A percentile compares a stretch with the other conserved stretches of the same genome.
phyloP scores from a whole-genome alignment of 2,329 filamentous ascomycete species.

The Rhynchosporium agropyri region DNA sequence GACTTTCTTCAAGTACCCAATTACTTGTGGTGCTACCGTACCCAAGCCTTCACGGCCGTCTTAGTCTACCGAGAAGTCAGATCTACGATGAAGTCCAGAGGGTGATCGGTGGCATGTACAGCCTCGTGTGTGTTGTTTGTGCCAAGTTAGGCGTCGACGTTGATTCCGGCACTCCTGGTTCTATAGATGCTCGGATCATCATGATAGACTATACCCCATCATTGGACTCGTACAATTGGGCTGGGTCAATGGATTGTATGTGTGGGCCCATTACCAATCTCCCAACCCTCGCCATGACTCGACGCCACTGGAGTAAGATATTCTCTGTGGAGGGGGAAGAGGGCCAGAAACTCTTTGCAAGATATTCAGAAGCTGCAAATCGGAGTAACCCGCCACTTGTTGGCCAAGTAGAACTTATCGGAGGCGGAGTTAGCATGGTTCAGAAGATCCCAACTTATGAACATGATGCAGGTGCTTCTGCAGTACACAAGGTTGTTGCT shows the following conservation, averaged over 20 bases:
- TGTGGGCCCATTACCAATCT: constrained; percentile 49
- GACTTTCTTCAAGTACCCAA: constrained; percentile 39
- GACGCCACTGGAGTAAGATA: constrained; percentile 64
- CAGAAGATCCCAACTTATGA: constrained; percentile 26
- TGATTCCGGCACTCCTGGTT: constrained; percentile 66
- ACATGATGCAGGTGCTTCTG: constrained; percentile 25
- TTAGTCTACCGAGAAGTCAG: constrained; percentile 53
- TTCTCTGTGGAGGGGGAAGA: constrained; percentile 68
- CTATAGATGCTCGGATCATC: constrained; percentile 75
- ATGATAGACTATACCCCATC: constrained; percentile 65
- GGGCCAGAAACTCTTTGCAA: constrained; percentile 59
- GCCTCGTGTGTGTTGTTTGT: constrained; percentile 73
- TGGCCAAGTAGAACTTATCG: constrained; percentile 54
- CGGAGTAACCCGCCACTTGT: constrained; percentile 51
- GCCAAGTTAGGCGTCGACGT: constrained; percentile 57
- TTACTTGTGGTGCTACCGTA: constrained; percentile 59
- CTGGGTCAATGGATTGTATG: constrained; percentile 42
- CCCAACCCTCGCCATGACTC: constrained; percentile 53
- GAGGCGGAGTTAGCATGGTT: constrained; percentile 55
- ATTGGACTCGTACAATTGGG: constrained; percentile 50
- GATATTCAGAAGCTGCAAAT: constrained; percentile 53
- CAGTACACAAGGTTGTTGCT: constrained; percentile 63
- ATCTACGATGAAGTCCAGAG: constrained; percentile 70
- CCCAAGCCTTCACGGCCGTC: constrained; percentile 54
- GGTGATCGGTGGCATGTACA: constrained; percentile 78